Evolutionary conservation across 257 asterid species (phyloP), one percentile per base, ranked within the genome.

Genomic region (Rehmannia glutinosa): DNA sequence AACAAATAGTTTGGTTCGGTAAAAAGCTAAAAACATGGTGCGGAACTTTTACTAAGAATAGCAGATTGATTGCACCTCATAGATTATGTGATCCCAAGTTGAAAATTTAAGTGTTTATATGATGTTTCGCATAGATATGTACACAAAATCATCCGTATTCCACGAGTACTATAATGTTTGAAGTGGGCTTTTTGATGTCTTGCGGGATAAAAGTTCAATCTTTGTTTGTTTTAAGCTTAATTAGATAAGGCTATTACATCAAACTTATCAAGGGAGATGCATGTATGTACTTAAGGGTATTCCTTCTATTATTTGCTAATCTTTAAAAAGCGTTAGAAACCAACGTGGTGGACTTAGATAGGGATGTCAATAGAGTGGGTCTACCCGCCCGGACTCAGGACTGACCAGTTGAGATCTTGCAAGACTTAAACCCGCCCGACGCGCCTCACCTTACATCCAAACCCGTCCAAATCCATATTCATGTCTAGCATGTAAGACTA

Each of bases 21-120:
- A 32, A 56, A 25, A 58, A 28, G 66, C 62, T 52, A 16, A 30
- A 2, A 21, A 20, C 16, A 39, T 61, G 66, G 28, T 20, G 23
- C 41, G 59, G 62, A 50, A 33, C 35, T 62, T 72, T 58, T 77
- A 56, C 90, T 38, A 63, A 33, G 75, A 79, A 81, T 55, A 77
- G 86, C 24, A 63, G 21, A 63, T 62, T 11, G 20, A 55, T 73
- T 53, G 69, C 77, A 74, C 76, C 72, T 63, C 24, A 52, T 19
- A 68, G 33, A 63, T 57, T 47, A 36, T 32, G 43, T 50, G 79
- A 77, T 66, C n/a, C 28, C 60, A 67, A 71, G 72, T 66, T 68
- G 76, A 76, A 52, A 51, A 62, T 28, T 5, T 12, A 53, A 60
- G 75, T 65, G 80, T 42, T 67, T 52, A 56, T 39, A 59, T 75